phyloP scores from a whole-genome alignment of 2,329 filamentous ascomycete species.

The Coniosporium tulheliwenetii region DNA sequence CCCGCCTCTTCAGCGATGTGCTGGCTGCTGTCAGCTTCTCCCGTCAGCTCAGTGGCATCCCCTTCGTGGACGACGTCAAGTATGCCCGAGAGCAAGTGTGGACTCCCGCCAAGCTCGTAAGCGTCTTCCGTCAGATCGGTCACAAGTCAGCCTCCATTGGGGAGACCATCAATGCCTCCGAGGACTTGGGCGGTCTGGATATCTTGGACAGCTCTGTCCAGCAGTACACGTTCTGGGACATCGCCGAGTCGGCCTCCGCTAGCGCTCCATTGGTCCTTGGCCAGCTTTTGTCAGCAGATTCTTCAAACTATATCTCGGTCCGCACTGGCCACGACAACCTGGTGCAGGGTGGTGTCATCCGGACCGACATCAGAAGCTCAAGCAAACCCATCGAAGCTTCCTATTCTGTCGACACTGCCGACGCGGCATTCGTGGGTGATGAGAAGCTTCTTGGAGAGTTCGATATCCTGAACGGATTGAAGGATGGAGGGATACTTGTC shows the following conservation, averaged over 20 bases:
- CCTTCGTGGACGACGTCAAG: constrained; percentile 67
- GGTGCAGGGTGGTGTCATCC: constrained; percentile 58
- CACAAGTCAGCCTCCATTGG: constrained; percentile 23
- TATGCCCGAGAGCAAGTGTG: constrained; percentile 61
- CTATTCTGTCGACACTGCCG: constrained; percentile 64
- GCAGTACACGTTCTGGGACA: constrained; percentile 90
- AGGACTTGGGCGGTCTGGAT: constrained; percentile 24
- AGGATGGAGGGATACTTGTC: constrained; percentile 55
- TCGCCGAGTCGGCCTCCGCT: constrained; percentile 56
- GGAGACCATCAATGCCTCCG: constrained; percentile 14
- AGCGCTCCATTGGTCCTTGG: constrained; percentile 47
- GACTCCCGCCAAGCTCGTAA: constrained; percentile 38
- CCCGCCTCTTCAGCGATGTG: constrained; percentile 84
- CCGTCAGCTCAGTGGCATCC: constrained; percentile 43
- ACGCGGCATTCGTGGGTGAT: constrained; percentile 64
- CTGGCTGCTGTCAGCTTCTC: constrained; percentile 73
- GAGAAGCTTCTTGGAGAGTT: constrained; percentile 67
- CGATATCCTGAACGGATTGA: constrained; percentile 55
- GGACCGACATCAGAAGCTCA: constrained; percentile 74
- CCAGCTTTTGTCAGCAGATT: constrained; percentile 44
- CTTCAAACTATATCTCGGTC: constrained; percentile 44
- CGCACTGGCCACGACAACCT: constrained; percentile 46
- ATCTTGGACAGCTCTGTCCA: constrained; percentile 44
- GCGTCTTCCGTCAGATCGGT: constrained; percentile 30
- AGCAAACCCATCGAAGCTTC: constrained; percentile 72